Evolutionary conservation across 2,329 filamentous ascomycete species (phyloP).

Genomic region (Scolecobasidium constrictum): DNA sequence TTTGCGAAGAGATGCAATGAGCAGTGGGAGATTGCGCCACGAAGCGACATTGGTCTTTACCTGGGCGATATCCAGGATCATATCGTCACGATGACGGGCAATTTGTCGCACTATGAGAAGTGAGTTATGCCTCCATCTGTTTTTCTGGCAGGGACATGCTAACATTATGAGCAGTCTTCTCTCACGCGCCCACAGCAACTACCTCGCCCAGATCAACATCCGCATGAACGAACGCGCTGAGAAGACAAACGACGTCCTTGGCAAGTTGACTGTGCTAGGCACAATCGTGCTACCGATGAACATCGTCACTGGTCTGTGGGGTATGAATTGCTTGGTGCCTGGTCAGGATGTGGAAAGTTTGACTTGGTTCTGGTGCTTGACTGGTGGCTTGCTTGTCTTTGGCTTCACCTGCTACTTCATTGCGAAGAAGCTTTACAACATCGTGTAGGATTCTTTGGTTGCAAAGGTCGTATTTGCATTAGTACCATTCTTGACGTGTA

Average conservation of each 20-base stretch:
- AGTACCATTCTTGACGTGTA: too few relatives aligned
- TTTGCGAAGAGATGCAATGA: conserved; percentile 98
- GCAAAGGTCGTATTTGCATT: too few relatives aligned
- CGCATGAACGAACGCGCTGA: conserved; percentile 97
- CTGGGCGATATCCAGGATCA: conserved; percentile 98
- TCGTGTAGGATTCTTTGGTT: too few relatives aligned
- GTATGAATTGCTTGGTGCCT: conserved; percentile 96
- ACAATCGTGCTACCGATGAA: conserved; percentile 99
- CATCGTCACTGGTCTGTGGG: conserved; percentile 96
- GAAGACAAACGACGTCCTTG: conserved; percentile 87
- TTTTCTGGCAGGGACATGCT: conserved; percentile 13
- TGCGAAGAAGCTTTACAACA: conserved; percentile 30
- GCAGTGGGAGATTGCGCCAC: conserved; percentile 90
- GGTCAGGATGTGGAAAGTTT: conserved; percentile 66
- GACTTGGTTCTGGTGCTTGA: conserved; percentile 46
- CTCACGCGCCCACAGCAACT: conserved; percentile 85
- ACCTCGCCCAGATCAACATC: conserved; percentile 98
- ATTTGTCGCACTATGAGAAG: conserved; percentile 93
- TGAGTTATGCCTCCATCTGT: conserved; percentile 33
- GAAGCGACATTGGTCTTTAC: conserved; percentile 94
- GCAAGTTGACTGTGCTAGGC: conserved; percentile 87
- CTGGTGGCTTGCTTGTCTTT: conserved; percentile 65
- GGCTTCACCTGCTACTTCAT: conserved; percentile 69
- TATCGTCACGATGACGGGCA: conserved; percentile 97
- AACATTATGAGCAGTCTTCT: conserved; percentile 58